A percentile compares a stretch with the other conserved stretches of the same genome.
Conservation (phyloP, 1,139 yeast species). For the Debaryomyces coudertii region DNA sequence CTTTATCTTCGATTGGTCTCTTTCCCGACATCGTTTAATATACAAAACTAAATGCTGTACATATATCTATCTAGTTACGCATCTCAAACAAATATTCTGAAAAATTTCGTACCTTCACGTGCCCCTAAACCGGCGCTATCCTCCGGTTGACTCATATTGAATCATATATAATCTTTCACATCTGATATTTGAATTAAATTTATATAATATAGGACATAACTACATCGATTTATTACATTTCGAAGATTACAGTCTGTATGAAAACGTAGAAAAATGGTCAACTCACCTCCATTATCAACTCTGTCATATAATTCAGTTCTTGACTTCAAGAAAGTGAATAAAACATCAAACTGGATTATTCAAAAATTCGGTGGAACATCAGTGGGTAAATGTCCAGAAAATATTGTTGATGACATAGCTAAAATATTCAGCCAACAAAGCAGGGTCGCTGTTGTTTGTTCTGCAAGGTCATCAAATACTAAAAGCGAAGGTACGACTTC, state of each 20-base stretch:
- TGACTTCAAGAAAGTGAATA: constrained; percentile 32
- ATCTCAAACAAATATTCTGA: constrained; percentile 1
- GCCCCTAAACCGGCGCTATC: constrained; percentile 4
- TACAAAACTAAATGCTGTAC: background rate
- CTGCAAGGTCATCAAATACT: constrained; percentile 89
- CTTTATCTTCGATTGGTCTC: constrained; percentile 10
- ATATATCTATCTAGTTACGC: background rate
- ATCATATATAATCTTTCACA: constrained; percentile 2
- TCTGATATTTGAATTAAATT: background rate
- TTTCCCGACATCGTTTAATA: constrained; percentile 2
- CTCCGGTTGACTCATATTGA: constrained; percentile 11
- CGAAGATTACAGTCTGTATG: background rate
- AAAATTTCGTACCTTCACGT: constrained; percentile 9
- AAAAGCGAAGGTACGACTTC: constrained; percentile 96
- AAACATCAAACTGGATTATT: constrained; percentile 69
- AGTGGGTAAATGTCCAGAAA: constrained; percentile 88
- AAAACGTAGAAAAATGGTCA: constrained; percentile 12
- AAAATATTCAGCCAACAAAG: constrained; percentile 60
- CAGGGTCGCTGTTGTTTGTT: constrained; percentile 93
- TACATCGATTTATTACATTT: background rate
- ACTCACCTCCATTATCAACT: constrained; percentile 19
- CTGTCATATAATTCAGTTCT: constrained; percentile 47
- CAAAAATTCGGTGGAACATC: constrained; percentile 99
- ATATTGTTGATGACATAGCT: constrained; percentile 83
- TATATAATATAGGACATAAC: too few relatives aligned